A percentile compares a stretch with the other conserved stretches of the same genome.
phyloP scores from a whole-genome alignment of 2,329 filamentous ascomycete genomes.

The Pseudocercospora fijiensis region DNA sequence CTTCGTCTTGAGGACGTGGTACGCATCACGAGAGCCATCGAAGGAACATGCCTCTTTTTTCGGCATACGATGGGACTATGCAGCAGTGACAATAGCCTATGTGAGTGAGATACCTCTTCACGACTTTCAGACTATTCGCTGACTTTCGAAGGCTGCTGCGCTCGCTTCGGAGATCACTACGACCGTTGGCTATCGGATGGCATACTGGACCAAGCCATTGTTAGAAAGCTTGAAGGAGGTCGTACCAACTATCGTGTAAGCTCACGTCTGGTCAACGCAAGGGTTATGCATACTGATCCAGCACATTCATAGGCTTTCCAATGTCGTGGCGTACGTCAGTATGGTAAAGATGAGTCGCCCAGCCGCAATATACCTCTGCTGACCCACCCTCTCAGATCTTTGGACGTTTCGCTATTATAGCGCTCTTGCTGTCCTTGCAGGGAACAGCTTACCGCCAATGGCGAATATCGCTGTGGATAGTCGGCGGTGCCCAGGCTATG shows the following conservation, averaged over 20 bases:
- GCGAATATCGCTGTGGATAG: slow-evolving; percentile 9
- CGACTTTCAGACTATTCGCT: background rate
- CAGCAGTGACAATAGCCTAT: slow-evolving; percentile 13
- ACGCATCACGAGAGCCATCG: slow-evolving; percentile 8
- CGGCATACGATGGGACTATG: slow-evolving; percentile 20
- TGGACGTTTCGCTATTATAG: slow-evolving; percentile 17
- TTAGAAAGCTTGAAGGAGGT: slow-evolving; percentile 6
- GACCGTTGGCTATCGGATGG: slow-evolving; percentile 4
- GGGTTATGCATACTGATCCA: background rate
- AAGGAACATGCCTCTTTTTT: slow-evolving; percentile 9
- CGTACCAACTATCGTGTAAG: slow-evolving; percentile 8
- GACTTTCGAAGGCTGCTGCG: background rate
- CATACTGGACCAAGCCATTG: background rate
- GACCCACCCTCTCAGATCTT: background rate
- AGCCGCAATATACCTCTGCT: background rate
- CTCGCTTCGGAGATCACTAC: slow-evolving; percentile 1
- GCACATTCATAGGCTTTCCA: slow-evolving; percentile 6
- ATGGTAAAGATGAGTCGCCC: background rate
- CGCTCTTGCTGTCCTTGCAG: slow-evolving; percentile 13
- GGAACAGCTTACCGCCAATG: slow-evolving; percentile 16
- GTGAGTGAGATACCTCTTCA: background rate
- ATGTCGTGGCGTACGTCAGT: slow-evolving; percentile 10
- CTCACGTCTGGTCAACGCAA: background rate
- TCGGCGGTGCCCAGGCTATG: slow-evolving; percentile 13
- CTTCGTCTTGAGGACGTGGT: slow-evolving; percentile 15